These are phyloP conservation scores for Casuarina glauca DNA, from an alignment of 306 rosid genomes.

Conservation along the genomic window DNA sequence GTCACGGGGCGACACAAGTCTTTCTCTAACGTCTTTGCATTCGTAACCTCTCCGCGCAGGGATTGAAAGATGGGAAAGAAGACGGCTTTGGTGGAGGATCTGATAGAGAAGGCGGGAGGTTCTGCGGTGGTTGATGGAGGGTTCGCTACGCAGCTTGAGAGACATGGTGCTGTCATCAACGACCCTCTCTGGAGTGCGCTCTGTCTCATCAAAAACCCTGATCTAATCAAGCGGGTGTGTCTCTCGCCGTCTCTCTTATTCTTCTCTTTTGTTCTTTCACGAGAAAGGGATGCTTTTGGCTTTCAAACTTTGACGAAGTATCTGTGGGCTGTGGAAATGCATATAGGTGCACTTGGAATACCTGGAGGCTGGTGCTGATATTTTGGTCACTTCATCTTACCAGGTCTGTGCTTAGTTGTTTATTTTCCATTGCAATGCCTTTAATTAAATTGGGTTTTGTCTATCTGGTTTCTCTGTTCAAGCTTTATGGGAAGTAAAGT, in stretches of 20 bases:
- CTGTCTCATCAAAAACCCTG: conserved; percentile 64
- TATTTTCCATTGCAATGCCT: background rate
- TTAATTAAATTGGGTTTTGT: background rate
- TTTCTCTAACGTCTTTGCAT: background rate
- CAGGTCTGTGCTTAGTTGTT: conserved; percentile 48
- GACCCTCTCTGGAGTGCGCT: conserved; percentile 93
- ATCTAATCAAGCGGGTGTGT: conserved; percentile 58
- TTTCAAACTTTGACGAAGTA: background rate
- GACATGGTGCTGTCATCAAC: conserved; percentile 66
- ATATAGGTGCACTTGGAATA: conserved; percentile 78
- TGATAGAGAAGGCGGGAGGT: conserved; percentile 64
- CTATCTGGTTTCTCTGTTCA: background rate
- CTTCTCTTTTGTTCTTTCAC: background rate
- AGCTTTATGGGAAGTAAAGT: background rate
- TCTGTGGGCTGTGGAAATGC: conserved; percentile 9
- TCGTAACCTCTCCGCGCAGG: background rate
- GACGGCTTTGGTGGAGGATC: conserved; percentile 55
- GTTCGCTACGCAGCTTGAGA: conserved; percentile 83
- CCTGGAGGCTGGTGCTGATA: conserved; percentile 80
- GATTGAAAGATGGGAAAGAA: conserved; percentile 36
- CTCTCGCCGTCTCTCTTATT: background rate
- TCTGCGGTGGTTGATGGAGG: conserved; percentile 83
- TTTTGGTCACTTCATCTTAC: conserved; percentile 85
- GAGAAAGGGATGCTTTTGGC: background rate
- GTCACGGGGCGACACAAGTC: background rate